Conservation (phyloP, 2,329 filamentous ascomycete species). For the Arthroderma sp. region DNA sequence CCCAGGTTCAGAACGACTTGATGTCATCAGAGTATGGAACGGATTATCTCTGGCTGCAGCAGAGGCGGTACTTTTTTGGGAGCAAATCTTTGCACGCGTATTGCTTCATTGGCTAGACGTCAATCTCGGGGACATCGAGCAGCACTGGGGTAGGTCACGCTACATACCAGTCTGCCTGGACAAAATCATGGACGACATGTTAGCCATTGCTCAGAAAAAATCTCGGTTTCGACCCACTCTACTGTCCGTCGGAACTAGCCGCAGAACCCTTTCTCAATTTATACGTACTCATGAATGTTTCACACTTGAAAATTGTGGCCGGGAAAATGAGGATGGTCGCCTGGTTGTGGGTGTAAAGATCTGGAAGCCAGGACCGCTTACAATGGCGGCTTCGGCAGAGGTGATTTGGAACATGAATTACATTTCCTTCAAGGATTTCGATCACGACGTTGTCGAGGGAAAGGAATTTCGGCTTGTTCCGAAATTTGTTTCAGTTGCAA, state of each 20-base stretch:
- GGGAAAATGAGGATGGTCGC: neutral
- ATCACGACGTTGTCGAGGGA: slow-evolving; percentile 5
- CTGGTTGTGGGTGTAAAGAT: slow-evolving; percentile 5
- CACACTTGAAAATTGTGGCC: neutral
- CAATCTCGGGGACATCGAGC: too few relatives aligned
- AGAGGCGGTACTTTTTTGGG: slow-evolving; percentile 11
- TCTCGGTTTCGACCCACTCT: too few relatives aligned
- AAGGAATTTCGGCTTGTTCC: slow-evolving; percentile 7
- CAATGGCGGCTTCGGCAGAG: neutral
- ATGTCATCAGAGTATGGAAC: slow-evolving; percentile 12
- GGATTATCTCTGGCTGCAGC: slow-evolving; percentile 12
- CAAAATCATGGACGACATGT: too few relatives aligned
- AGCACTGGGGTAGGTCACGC: too few relatives aligned
- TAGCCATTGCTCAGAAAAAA: too few relatives aligned
- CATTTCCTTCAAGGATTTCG: slow-evolving; percentile 6
- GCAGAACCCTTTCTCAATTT: slow-evolving; percentile 6
- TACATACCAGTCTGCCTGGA: too few relatives aligned
- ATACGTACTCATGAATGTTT: slow-evolving; percentile 12
- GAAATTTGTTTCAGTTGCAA: slow-evolving; percentile 1
- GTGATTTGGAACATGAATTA: slow-evolving; percentile 7
- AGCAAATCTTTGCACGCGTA: slow-evolving; percentile 7
- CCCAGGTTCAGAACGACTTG: slow-evolving; percentile 8
- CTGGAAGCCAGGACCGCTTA: neutral
- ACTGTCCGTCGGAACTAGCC: too few relatives aligned
- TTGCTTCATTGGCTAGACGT: neutral